Percentiles rank a stretch among this genome's conserved stretches.
phyloP scores from a whole-genome alignment of 176 grass and related monocot species.

The Tuctoria greenei region DNA sequence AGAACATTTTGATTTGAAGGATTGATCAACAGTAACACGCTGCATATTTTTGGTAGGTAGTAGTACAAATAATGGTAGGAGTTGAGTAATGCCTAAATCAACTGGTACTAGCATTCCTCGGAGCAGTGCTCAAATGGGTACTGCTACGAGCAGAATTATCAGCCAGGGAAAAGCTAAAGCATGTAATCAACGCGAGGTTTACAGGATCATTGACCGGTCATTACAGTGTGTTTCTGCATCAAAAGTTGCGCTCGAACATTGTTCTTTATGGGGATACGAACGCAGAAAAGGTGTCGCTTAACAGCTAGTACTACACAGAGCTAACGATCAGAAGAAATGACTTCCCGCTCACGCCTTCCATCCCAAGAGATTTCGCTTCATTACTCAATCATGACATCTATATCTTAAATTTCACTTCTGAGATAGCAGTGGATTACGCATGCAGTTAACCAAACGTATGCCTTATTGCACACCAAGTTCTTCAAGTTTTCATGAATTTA shows the following conservation, averaged over 20 bases:
- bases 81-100: not conserved
- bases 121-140: conserved; percentile 19
- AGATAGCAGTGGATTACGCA: not conserved
- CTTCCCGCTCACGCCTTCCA: conserved; percentile 49
- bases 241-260: conserved; percentile 67
- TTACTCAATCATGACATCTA: conserved; percentile 30
- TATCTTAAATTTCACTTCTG: conserved; percentile 5
- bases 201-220: conserved; percentile 73
- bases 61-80: not conserved
- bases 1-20: not conserved
- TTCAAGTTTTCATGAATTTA: not conserved
- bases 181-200: conserved; percentile 54
- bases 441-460: not conserved
- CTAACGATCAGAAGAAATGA: conserved; percentile 32
- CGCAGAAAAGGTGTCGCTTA: conserved; percentile 33
- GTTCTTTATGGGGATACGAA: conserved; percentile 62
- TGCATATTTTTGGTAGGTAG: not conserved
- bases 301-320: conserved; percentile 29
- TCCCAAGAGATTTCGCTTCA: conserved; percentile 45
- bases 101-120: not conserved
- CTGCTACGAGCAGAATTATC: conserved; percentile 28
- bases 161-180: conserved; percentile 49
- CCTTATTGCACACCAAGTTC: not conserved
- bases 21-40: not conserved
- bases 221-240: conserved; percentile 80